Evolutionary conservation across 2,329 filamentous ascomycete species (phyloP).

Genomic region (Colletotrichum sp.): DNA sequence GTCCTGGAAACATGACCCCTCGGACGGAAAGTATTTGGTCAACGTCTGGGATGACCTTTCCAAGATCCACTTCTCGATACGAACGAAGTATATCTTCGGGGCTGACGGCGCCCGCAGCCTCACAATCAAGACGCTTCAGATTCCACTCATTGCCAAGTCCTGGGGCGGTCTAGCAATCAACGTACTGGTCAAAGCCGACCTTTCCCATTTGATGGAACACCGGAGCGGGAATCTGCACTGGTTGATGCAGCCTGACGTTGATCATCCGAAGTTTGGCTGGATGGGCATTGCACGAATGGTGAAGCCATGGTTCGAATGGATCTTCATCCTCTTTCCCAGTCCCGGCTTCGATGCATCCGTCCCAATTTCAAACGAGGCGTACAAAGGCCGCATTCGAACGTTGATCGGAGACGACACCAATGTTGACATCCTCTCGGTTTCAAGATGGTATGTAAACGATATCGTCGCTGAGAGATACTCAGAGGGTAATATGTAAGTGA

Average conservation of each 20-base stretch:
- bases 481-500: neutral
- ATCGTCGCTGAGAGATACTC: neutral
- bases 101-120: constrained; percentile 55
- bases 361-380: neutral
- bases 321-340: neutral
- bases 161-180: constrained; percentile 38
- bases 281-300: neutral
- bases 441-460: neutral
- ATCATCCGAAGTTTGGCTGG: neutral
- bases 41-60: neutral
- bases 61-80: neutral
- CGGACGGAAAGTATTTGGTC: neutral
- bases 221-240: neutral
- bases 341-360: constrained; percentile 37
- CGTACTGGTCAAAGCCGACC: neutral
- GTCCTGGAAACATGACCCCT: neutral
- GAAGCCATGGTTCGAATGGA: neutral
- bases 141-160: constrained; percentile 25
- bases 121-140: constrained; percentile 33
- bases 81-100: constrained; percentile 62
- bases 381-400: neutral
- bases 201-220: neutral
- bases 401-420: neutral
- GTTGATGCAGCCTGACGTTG: neutral
- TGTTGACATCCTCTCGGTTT: neutral